Base-by-base conservation (phyloP, 495 filamentous ascomycete species). In the Apodospora peruviana region DNA sequence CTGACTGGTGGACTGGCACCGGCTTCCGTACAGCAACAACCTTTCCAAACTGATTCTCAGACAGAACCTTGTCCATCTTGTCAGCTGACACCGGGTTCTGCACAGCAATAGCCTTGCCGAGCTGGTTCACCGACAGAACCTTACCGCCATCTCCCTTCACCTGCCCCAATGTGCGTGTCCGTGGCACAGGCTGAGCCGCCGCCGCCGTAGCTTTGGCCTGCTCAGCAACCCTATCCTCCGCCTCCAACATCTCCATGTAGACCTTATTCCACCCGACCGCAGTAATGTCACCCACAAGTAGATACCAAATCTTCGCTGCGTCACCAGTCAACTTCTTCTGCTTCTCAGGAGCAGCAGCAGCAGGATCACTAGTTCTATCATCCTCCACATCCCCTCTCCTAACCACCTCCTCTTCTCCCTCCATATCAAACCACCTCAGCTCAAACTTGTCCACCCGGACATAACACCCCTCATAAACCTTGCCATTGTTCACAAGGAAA, bases 251-350 rank as follows among this genome's bases (percentile, higher is more conserved):
- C 16, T 61, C 58, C 39, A 67, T 12, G 24, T 66, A 65, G 10
- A 50, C 40, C 35, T 62, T 64, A 48, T 70, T 62, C 66, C 67
- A 67, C 17, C 72, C 72, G 27, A 72, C 64, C 0, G 61, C 56
- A 12, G 55, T 58, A 37, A 73, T 47, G 47, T 69, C 68, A 32
- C 67, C 61, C 3, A 75, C 64, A 22, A 72, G 43, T 37, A 73
- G 45, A 41, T 62, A 71, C 25, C 65, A 59, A 61, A 65, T 66
- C 45, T 44, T 41, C 10, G 5, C 10, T 11, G 18, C 18, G 8
- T 41, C 44, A 25, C 34, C 35, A n/a, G 10, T 39, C 35, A 11
- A 12, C 36, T 36, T 39, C 40, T 2, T 18, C 21, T 37, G 37
- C 40, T 37, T 7, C 29, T 36, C 11, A 24, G n/a, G 34, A 2